Evolutionary conservation across 345 rosid species (phyloP).

Genomic region (Hibiscus trionum): DNA sequence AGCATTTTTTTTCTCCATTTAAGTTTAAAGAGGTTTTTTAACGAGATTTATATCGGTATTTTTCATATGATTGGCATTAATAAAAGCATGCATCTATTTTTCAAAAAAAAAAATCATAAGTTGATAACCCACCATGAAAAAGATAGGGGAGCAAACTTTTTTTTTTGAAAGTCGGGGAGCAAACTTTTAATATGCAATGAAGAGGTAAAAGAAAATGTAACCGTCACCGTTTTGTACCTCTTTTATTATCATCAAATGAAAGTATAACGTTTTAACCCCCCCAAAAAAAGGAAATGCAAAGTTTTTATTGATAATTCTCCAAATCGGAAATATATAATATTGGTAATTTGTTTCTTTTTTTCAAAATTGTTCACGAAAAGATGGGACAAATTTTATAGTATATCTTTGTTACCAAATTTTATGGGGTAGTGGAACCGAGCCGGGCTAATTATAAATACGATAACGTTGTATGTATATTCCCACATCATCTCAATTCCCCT

Average conservation of each 20-base stretch:
- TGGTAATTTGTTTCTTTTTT: neutral
- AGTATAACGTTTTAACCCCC: too few species aligned
- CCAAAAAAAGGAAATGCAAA: neutral
- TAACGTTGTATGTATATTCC: neutral
- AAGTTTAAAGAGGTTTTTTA: too few species aligned
- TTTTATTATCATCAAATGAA: too few species aligned
- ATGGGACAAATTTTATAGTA: neutral
- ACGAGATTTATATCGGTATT: too few species aligned
- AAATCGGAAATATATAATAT: neutral
- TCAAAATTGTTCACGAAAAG: slow-evolving; percentile 23
- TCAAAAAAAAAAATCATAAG: too few species aligned
- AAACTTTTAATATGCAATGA: neutral
- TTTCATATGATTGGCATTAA: too few species aligned
- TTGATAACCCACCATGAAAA: slow-evolving; percentile 1
- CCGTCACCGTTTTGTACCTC: too few species aligned
- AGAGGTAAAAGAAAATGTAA: neutral
- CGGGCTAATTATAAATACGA: neutral
- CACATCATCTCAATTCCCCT: slow-evolving; percentile 10
- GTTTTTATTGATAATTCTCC: neutral
- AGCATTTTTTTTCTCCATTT: too few species aligned
- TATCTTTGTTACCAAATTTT: neutral
- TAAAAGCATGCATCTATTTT: too few species aligned
- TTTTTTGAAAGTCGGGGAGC: too few species aligned
- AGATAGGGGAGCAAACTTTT: neutral
- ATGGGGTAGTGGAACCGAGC: neutral